Percentiles rank a stretch among this genome's conserved stretches.
phyloP scores from a whole-genome alignment of 2,329 filamentous ascomycete genomes.

The Ampelomyces quisqualis region DNA sequence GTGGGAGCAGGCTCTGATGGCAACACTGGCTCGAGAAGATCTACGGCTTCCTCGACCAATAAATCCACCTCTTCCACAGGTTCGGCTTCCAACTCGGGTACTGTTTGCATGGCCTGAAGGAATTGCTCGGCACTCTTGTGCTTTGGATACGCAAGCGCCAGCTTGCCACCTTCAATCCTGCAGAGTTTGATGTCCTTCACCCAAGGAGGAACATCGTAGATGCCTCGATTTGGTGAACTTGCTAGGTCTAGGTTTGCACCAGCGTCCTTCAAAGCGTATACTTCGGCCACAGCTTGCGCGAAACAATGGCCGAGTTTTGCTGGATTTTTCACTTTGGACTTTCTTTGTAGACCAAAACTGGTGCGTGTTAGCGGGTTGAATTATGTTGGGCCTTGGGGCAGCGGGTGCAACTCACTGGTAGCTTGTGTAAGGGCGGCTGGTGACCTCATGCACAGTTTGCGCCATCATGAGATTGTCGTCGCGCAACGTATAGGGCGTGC shows the following conservation, averaged over 20 bases:
- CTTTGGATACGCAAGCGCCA: conserved; percentile 26
- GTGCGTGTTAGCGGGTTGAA: too few relatives aligned
- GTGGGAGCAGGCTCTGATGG: conserved; percentile 15
- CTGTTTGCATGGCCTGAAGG: conserved; percentile 24
- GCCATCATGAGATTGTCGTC: conserved; percentile 34
- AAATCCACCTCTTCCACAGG: conserved; percentile 18
- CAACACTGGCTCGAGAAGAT: conserved; percentile 10
- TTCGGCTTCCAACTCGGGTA: conserved; percentile 20
- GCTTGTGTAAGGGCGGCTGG: conserved; percentile 36
- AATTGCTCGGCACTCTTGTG: conserved; percentile 22
- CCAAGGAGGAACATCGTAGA: conserved; percentile 32
- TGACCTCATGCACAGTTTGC: conserved; percentile 33
- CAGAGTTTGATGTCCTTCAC: conserved; percentile 31
- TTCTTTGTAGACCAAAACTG: conserved; percentile 29
- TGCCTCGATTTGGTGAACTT: conserved; percentile 29
- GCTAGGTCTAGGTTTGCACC: conserved; percentile 30
- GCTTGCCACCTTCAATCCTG: conserved; percentile 18
- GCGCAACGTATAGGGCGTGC: conserved; percentile 32
- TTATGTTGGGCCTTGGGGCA: too few relatives aligned
- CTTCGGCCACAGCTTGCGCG: conserved; percentile 59
- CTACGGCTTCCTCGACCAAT: conserved; percentile 23
- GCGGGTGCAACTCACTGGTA: conserved; percentile 28
- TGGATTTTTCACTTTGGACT: conserved; percentile 12
- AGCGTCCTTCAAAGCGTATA: conserved; percentile 49
- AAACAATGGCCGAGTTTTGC: conserved; percentile 47